Evolutionary conservation across 2,329 filamentous ascomycete species (phyloP).

Genomic region (Cladophialophora immunda): DNA sequence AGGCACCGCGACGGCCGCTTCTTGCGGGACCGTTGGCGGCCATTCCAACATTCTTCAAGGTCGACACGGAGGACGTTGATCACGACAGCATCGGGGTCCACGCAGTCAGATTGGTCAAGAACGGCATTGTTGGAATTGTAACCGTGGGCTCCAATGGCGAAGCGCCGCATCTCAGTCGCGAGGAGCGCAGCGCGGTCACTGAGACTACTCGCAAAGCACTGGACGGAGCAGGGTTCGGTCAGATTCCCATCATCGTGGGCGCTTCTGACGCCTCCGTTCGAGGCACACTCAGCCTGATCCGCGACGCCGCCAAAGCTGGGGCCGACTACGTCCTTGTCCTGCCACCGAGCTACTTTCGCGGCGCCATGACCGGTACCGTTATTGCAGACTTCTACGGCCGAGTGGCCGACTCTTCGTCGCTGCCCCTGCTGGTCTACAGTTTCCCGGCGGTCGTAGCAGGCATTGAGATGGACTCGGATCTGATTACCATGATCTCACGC

Average conservation of each 20-base stretch:
- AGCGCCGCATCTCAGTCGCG: slow-evolving; percentile 81
- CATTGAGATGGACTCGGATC: slow-evolving; percentile 88
- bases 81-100: slow-evolving; percentile 71
- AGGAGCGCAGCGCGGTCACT: slow-evolving; percentile 79
- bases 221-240: slow-evolving; percentile 77
- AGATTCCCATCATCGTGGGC: slow-evolving; percentile 82
- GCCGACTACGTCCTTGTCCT: slow-evolving; percentile 83
- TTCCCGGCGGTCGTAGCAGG: slow-evolving; percentile 87
- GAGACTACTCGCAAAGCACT: slow-evolving; percentile 81
- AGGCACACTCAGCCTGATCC: slow-evolving; percentile 74
- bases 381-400: slow-evolving; percentile 67
- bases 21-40: not conserved
- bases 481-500: slow-evolving; percentile 78
- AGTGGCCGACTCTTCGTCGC: slow-evolving; percentile 77
- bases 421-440: slow-evolving; percentile 89
- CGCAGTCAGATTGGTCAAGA: slow-evolving; percentile 77
- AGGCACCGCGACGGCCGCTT: too few relatives aligned
- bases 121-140: slow-evolving; percentile 81
- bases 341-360: slow-evolving; percentile 83
- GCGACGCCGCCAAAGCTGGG: slow-evolving; percentile 80
- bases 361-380: slow-evolving; percentile 64
- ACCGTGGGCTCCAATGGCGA: slow-evolving; percentile 93
- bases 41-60: slow-evolving; percentile 77
- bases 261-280: slow-evolving; percentile 83
- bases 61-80: slow-evolving; percentile 78